phyloP scores from a whole-genome alignment of 2,329 filamentous ascomycete species.

The Didymosphaeria variabile region DNA sequence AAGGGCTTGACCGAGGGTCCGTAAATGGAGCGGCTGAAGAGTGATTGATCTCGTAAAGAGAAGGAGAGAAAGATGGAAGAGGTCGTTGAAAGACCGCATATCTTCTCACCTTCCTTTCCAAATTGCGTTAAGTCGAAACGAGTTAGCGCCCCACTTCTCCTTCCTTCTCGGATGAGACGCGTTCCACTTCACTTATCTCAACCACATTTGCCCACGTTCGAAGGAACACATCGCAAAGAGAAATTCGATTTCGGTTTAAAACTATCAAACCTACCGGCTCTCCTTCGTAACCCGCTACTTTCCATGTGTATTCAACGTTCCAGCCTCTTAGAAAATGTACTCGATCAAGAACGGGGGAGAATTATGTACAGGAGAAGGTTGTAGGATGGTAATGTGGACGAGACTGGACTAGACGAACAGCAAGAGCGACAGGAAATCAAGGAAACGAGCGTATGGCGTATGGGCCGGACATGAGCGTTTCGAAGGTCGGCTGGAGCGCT shows the following conservation, averaged over 20 bases:
- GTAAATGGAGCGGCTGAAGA: background rate
- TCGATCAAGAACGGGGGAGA: background rate
- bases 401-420: background rate
- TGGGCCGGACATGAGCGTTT: too few relatives aligned
- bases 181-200: background rate
- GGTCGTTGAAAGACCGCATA: background rate
- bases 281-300: too few relatives aligned
- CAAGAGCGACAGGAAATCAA: background rate
- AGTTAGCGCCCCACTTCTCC: constrained; percentile 6
- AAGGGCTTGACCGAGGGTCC: background rate
- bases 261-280: background rate
- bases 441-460: background rate
- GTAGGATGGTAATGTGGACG: background rate
- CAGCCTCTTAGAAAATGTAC: background rate
- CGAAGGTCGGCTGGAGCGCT: background rate
- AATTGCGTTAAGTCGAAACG: background rate
- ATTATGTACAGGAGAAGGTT: background rate
- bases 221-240: background rate
- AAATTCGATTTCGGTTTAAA: background rate
- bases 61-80: background rate
- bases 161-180: background rate
- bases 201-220: background rate
- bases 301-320: too few relatives aligned
- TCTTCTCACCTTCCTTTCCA: constrained; percentile 9
- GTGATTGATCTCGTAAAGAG: background rate